Evolutionary conservation across 176 grass and related monocot genomes (phyloP).

Genomic region (Musa itinerans): DNA sequence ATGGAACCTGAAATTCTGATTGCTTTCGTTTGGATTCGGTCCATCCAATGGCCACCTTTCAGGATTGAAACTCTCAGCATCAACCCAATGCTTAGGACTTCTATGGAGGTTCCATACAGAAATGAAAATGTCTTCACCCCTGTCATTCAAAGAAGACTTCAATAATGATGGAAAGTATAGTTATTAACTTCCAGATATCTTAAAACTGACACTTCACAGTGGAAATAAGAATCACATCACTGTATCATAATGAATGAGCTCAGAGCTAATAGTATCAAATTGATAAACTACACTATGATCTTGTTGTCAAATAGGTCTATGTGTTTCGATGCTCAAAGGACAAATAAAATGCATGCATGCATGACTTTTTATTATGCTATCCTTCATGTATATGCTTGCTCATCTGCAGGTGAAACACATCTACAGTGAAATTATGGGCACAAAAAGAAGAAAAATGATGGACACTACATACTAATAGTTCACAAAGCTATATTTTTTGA

Average conservation of each 20-base stretch:
- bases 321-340: too few species aligned
- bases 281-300: too few species aligned
- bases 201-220: background rate
- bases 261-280: too few species aligned
- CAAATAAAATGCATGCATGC: too few species aligned
- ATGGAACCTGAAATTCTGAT: constrained; percentile 91
- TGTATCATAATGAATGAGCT: background rate
- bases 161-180: background rate
- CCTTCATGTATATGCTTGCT: too few species aligned
- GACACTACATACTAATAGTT: too few species aligned
- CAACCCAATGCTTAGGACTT: constrained; percentile 74
- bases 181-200: background rate
- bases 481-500: too few species aligned
- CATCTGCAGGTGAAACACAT: too few species aligned
- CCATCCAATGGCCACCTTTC: constrained; percentile 93
- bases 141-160: constrained; percentile 13
- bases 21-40: constrained; percentile 90
- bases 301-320: too few species aligned
- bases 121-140: constrained; percentile 97
- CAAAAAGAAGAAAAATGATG: too few species aligned
- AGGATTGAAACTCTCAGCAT: constrained; percentile 91
- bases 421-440: too few species aligned
- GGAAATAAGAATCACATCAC: background rate
- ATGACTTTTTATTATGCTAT: too few species aligned
- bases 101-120: constrained; percentile 91